A percentile compares a stretch with the other conserved stretches of the same genome.
These are phyloP conservation scores for Silene vulgaris DNA, from an alignment of 179 eudicot genomes.

Conservation along the genomic window DNA sequence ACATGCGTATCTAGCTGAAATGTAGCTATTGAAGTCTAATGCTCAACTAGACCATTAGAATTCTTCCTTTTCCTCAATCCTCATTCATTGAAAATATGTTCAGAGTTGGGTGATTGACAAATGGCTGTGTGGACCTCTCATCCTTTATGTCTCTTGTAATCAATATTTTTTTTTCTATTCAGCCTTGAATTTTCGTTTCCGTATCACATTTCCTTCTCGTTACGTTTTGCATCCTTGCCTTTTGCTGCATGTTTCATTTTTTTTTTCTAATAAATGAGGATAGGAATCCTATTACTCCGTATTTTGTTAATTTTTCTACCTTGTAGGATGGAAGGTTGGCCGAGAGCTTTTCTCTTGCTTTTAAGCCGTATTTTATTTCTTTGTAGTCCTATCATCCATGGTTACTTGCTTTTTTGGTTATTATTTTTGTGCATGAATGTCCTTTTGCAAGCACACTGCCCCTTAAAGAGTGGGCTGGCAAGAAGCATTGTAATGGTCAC, in stretches of 20 bases:
- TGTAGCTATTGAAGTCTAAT: constrained; percentile 1
- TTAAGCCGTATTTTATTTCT: background rate
- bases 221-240: background rate
- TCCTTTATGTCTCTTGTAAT: background rate
- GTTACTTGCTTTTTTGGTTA: background rate
- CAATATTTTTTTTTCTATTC: background rate
- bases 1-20: background rate
- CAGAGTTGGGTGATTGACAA: background rate
- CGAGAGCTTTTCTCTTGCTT: background rate
- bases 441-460: constrained; percentile 6
- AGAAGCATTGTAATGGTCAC: background rate
- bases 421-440: background rate
- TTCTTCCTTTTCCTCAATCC: background rate
- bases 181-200: background rate
- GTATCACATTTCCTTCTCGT: background rate
- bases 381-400: background rate
- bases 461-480: background rate
- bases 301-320: background rate
- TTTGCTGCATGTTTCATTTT: background rate
- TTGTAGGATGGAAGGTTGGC: background rate
- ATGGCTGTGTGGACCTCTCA: background rate
- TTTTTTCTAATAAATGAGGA: background rate
- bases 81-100: background rate
- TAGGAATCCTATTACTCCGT: background rate
- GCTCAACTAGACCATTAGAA: background rate